These are phyloP conservation scores for Sporopachydermia quercuum DNA, from an alignment of 805 yeast genomes.

Conservation along the genomic window DNA sequence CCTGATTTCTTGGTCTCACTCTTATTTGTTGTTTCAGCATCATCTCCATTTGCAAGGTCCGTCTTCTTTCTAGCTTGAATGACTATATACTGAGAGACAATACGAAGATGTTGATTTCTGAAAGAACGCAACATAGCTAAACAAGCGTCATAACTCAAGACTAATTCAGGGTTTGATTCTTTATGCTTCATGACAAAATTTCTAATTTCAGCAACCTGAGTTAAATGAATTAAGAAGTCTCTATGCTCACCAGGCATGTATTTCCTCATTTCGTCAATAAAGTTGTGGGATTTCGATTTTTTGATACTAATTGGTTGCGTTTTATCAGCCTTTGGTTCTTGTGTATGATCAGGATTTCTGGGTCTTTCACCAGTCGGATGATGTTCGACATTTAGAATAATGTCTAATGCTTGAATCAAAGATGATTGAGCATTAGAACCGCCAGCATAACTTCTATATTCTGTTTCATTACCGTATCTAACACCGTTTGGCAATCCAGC, in stretches of 20 bases:
- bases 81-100: slow-evolving; percentile 76
- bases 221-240: slow-evolving; percentile 50
- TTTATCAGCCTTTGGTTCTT: slow-evolving; percentile 9
- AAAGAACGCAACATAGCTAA: slow-evolving; percentile 77
- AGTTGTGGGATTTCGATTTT: slow-evolving; percentile 28
- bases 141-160: slow-evolving; percentile 73
- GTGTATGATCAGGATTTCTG: slow-evolving; percentile 4
- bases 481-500: slow-evolving; percentile 76
- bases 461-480: slow-evolving; percentile 50
- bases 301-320: slow-evolving; percentile 6
- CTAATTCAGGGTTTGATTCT: slow-evolving; percentile 34
- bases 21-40: slow-evolving; percentile 32
- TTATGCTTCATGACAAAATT: slow-evolving; percentile 40
- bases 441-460: slow-evolving; percentile 53
- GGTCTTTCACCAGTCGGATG: slow-evolving; percentile 55
- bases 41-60: slow-evolving; percentile 29
- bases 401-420: slow-evolving; percentile 73
- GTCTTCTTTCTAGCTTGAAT: slow-evolving; percentile 52
- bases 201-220: slow-evolving; percentile 42
- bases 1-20: slow-evolving; percentile 16
- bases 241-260: slow-evolving; percentile 88
- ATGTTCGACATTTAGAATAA: slow-evolving; percentile 63
- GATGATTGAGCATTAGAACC: slow-evolving; percentile 94
- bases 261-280: slow-evolving; percentile 68
- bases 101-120: slow-evolving; percentile 86